These are phyloP conservation scores for Populus alba DNA, from an alignment of 345 rosid species.

Conservation along the genomic window DNA sequence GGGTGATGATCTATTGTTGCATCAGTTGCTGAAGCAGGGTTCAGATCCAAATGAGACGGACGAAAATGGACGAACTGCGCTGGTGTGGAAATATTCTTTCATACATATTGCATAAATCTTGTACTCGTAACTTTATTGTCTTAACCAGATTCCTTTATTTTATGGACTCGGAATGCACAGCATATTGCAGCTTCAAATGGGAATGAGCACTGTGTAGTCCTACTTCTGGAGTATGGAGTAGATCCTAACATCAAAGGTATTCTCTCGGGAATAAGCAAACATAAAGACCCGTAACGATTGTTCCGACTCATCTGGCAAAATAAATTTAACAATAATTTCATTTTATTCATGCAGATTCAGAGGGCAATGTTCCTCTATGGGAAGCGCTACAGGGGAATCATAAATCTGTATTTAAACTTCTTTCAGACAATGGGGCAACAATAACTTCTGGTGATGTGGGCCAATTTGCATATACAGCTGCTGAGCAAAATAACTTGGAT, in stretches of 20 bases:
- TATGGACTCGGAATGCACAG: conserved; percentile 35
- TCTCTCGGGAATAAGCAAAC: background rate
- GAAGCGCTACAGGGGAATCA: conserved; percentile 73
- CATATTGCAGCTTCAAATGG: conserved; percentile 84
- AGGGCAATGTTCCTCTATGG: conserved; percentile 83
- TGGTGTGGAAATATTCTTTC: conserved; percentile 37
- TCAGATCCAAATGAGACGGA: conserved; percentile 68
- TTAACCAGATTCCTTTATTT: background rate
- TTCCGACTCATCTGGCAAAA: background rate
- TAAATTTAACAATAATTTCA: background rate
- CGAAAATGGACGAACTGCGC: conserved; percentile 53
- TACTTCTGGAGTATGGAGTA: conserved; percentile 72
- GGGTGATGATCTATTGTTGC: conserved; percentile 74
- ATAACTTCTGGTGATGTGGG: conserved; percentile 53
- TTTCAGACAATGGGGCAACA: conserved; percentile 60
- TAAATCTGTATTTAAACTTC: conserved; percentile 42
- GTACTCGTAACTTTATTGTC: background rate
- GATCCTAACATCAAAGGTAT: conserved; percentile 75
- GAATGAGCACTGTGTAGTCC: conserved; percentile 50
- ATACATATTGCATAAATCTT: background rate
- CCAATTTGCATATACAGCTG: conserved; percentile 52
- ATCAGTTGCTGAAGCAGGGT: conserved; percentile 66
- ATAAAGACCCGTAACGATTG: background rate
- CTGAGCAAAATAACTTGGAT: conserved; percentile 51
- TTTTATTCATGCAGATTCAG: conserved; percentile 51